These are phyloP conservation scores for Blepharisma stoltei DNA, from an alignment of 73 alveolate species.

Conservation along the genomic window DNA sequence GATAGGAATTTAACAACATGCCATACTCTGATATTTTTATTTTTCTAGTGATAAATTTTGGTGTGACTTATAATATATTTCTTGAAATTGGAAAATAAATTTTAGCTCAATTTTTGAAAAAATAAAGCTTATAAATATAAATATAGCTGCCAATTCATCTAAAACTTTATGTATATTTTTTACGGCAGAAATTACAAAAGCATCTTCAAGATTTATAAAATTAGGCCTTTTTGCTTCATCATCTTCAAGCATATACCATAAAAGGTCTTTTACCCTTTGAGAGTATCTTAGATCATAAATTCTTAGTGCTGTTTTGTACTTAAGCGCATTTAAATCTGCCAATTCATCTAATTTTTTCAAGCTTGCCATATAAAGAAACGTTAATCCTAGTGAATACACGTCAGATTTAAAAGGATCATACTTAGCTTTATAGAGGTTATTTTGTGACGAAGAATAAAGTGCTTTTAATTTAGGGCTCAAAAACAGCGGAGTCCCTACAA, in stretches of 20 bases:
- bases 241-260: neutral
- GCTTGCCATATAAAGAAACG: neutral
- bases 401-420: constrained; percentile 12
- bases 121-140: no score
- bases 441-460: no score
- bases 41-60: no score
- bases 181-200: no score
- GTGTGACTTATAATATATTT: no score
- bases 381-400: constrained; percentile 18
- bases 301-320: neutral
- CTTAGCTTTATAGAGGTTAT: no score
- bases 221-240: neutral
- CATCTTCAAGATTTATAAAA: neutral
- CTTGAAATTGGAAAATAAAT: no score
- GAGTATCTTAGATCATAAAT: neutral
- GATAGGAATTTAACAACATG: no score
- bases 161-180: no score
- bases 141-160: no score
- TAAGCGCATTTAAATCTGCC: neutral
- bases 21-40: no score
- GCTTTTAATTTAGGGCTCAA: neutral
- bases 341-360: neutral
- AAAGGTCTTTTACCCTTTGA: neutral
- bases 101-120: no score
- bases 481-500: neutral